Conservation (phyloP, 1,139 yeast genomes). For the Kodamaea suecica region DNA sequence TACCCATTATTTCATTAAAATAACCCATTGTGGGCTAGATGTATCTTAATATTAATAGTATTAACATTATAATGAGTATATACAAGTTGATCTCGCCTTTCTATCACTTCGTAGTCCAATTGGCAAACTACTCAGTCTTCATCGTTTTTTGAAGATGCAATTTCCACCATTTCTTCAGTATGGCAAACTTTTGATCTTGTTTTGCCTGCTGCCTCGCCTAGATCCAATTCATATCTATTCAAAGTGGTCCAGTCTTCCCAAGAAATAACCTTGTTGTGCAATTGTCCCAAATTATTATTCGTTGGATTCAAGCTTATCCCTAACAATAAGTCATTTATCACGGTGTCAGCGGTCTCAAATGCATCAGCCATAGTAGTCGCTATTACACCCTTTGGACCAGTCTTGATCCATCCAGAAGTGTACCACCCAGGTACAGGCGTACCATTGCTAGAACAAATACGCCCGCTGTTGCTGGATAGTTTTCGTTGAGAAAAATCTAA, state of each 20-base stretch:
- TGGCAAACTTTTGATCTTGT: conserved; percentile 54
- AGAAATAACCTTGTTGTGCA: conserved; percentile 26
- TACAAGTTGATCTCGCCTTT: conserved; percentile 12
- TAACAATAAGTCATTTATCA: conserved; percentile 50
- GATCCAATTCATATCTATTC: conserved; percentile 48
- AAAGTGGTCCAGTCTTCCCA: conserved; percentile 78
- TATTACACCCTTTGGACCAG: conserved; percentile 87
- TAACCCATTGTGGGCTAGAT: conserved; percentile 27
- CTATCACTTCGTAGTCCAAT: no score
- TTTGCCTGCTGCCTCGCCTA: conserved; percentile 50
- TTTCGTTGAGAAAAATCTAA: conserved; percentile 61
- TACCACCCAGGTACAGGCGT: conserved; percentile 50
- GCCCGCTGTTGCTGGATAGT: conserved; percentile 61
- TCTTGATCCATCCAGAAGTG: conserved; percentile 89
- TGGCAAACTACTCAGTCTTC: no score
- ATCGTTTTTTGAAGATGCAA: no score
- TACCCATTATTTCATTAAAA: conserved; percentile 30
- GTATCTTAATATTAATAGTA: no score
- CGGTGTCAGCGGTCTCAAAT: conserved; percentile 67
- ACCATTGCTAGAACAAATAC: conserved; percentile 38
- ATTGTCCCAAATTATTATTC: not conserved
- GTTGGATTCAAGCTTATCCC: conserved; percentile 33
- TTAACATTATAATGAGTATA: no score
- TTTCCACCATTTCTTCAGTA: conserved; percentile 7
- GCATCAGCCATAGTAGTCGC: conserved; percentile 89